Percentiles rank a stretch among this genome's conserved stretches.
Conservation (phyloP, 139 green algal genomes). For the Chlorella vulgaris region DNA sequence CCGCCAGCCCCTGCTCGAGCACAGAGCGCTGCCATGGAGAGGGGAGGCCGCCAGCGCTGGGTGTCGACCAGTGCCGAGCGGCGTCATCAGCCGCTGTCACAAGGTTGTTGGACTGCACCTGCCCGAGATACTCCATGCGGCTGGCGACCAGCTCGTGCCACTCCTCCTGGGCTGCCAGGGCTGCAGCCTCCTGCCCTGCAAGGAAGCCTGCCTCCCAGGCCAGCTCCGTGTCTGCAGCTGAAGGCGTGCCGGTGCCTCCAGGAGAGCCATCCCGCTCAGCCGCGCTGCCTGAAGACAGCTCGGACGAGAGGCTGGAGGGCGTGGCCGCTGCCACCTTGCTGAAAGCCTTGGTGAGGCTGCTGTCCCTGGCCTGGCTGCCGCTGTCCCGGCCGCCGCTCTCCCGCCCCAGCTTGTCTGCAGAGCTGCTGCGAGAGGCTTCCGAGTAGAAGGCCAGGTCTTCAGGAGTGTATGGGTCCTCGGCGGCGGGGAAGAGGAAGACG, state of each 20-base stretch:
- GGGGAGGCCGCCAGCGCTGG: not conserved
- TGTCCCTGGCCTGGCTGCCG: not conserved
- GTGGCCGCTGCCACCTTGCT: constrained; percentile 81
- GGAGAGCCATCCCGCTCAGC: constrained; percentile 42
- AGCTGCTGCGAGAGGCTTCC: not conserved
- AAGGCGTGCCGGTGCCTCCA: constrained; percentile 84
- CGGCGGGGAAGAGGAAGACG: constrained; percentile 67
- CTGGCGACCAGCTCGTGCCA: constrained; percentile 35
- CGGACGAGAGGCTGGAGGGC: not conserved
- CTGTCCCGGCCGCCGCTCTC: not conserved
- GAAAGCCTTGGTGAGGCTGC: constrained; percentile 29
- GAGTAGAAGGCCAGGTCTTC: constrained; percentile 34
- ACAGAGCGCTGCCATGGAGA: constrained; percentile 6
- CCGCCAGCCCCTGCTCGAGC: not conserved
- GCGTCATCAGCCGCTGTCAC: constrained; percentile 16
- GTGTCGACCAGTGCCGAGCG: not conserved
- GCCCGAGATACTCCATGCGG: constrained; percentile 32
- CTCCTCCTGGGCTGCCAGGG: constrained; percentile 30
- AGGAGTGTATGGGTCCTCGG: constrained; percentile 47
- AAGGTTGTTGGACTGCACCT: constrained; percentile 2
- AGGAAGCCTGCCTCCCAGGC: constrained; percentile 50
- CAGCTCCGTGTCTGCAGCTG: constrained; percentile 28
- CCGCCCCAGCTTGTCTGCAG: constrained; percentile 16
- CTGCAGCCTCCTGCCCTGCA: constrained; percentile 44
- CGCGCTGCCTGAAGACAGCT: not conserved